phyloP scores from a whole-genome alignment of 164 flowering plant genomes.

The Stephania japonica region DNA sequence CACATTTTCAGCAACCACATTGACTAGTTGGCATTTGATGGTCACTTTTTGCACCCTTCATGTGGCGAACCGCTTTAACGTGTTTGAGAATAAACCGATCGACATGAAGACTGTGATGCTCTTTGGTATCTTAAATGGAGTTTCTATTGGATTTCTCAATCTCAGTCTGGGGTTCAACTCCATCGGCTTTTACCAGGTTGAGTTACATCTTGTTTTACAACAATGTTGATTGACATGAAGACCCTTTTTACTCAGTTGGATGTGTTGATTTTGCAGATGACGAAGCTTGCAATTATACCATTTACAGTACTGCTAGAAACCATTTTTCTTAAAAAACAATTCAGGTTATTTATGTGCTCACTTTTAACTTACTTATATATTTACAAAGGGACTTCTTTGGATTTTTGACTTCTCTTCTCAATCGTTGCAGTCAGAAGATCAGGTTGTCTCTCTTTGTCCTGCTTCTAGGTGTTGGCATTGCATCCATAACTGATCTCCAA shows the following conservation, averaged over 20 bases:
- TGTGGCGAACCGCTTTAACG: slow-evolving; percentile 67
- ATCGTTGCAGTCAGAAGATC: slow-evolving; percentile 69
- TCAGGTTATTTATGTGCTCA: slow-evolving; percentile 53
- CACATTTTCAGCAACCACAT: slow-evolving; percentile 68
- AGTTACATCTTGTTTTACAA: not conserved
- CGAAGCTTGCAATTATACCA: slow-evolving; percentile 97
- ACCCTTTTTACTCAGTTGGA: not conserved
- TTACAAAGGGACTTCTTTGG: not conserved
- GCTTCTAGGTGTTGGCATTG: slow-evolving; percentile 88
- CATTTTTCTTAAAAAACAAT: slow-evolving; percentile 76
- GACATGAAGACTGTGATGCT: slow-evolving; percentile 81
- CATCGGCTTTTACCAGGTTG: slow-evolving; percentile 90
- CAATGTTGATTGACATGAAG: not conserved
- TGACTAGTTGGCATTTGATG: slow-evolving; percentile 99
- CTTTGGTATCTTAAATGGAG: slow-evolving; percentile 85
- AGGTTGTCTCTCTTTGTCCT: slow-evolving; percentile 68
- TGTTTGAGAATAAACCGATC: slow-evolving; percentile 69
- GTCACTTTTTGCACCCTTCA: slow-evolving; percentile 93
- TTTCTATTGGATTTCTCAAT: slow-evolving; percentile 90
- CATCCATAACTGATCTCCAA: slow-evolving; percentile 92
- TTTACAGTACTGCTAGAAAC: slow-evolving; percentile 94
- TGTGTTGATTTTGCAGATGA: slow-evolving; percentile 61
- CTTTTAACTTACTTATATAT: not conserved
- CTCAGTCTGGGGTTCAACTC: slow-evolving; percentile 96
- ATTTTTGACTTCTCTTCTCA: not conserved